phyloP scores from a whole-genome alignment of 2,329 filamentous ascomycete genomes.

The Neofusicoccum sp. region DNA sequence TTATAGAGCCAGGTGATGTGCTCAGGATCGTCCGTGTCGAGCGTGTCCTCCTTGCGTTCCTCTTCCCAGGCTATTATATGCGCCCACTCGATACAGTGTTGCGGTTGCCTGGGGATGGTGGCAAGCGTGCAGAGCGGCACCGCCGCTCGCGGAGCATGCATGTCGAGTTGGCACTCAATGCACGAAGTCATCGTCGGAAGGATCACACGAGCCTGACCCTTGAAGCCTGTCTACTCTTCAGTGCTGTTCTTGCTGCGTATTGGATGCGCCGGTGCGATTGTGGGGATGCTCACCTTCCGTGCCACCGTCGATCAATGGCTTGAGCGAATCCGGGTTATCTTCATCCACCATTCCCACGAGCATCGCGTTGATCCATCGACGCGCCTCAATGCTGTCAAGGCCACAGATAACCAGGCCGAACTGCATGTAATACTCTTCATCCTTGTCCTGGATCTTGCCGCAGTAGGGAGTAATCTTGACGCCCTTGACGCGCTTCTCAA shows the following conservation, averaged over 20 bases:
- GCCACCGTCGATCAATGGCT: conserved; percentile 92
- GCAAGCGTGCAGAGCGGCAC: conserved; percentile 96
- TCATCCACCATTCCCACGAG: conserved; percentile 86
- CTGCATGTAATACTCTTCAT: conserved; percentile 94
- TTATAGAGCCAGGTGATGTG: conserved; percentile 97
- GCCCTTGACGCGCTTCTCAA: conserved; percentile 83
- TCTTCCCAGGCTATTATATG: conserved; percentile 96
- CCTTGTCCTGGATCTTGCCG: conserved; percentile 93
- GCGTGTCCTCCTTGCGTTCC: conserved; percentile 65
- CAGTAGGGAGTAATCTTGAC: conserved; percentile 94
- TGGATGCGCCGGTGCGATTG: no score
- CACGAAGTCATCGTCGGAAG: conserved; percentile 90
- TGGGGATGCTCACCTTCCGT: conserved; percentile 68
- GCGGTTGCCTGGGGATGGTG: conserved; percentile 91
- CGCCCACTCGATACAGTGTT: conserved; percentile 98
- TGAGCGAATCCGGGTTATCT: conserved; percentile 78
- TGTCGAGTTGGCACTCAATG: conserved; percentile 97
- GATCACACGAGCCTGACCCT: conserved; percentile 91
- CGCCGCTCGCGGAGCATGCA: conserved; percentile 96
- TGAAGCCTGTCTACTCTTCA: conserved; percentile 66
- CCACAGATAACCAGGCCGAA: conserved; percentile 94
- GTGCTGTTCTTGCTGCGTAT: not conserved
- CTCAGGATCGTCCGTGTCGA: conserved; percentile 94
- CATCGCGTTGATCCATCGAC: conserved; percentile 97
- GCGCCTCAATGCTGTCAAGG: conserved; percentile 92